Evolutionary conservation across 192 early-diverging fungal species (phyloP), one percentile per base, ranked within the genome.

Genomic region (Geranomyces variabilis): DNA sequence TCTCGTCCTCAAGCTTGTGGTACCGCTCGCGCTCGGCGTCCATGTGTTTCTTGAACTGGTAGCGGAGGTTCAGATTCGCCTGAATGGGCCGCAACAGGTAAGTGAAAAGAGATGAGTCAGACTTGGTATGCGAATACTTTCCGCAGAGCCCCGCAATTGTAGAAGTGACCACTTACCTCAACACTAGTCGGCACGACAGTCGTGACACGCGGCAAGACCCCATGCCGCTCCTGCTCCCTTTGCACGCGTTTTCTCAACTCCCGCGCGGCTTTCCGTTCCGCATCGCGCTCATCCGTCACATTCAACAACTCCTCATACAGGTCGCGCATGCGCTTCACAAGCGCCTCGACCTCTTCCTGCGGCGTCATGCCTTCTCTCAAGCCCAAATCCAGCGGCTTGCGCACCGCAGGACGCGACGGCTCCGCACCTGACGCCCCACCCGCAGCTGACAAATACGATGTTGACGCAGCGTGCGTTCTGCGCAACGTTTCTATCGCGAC

Each of bases 1-100:
- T 72, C 49, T 72, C 70, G n/a, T 72, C 70, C 44, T 63, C 55
- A 7, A 72, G 46, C 30, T 53, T 45, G 7, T 63, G 61, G 31
- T 63, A 64, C 33, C 53, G 56, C 21, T 72, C 70, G 19, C 70
- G 59, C 34, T 72, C 70, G 43, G 17, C 13, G 29, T 72, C 62
- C 24, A 72, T 22, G 8, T 21, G 21, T 36, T 55, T 63, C 44
- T 62, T 72, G 47, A 72, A 72, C 46, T 72, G 70, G 41, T 72
- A 72, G 36, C 70, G 70, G 17, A 72, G 70, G 30, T 72, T 72
- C 14, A 72, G 47, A 59, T 72, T 72, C 4, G 70, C 70, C 70
- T 72, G n/a, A n/a, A n/a, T n/a, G 31, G 21, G 29, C 5, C 6
- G 31, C 6, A 14, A 30, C 19, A 43, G 3, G 45, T 46, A 33